phyloP scores from a whole-genome alignment of 805 yeast genomes.

The Priceomyces melissophilus region DNA sequence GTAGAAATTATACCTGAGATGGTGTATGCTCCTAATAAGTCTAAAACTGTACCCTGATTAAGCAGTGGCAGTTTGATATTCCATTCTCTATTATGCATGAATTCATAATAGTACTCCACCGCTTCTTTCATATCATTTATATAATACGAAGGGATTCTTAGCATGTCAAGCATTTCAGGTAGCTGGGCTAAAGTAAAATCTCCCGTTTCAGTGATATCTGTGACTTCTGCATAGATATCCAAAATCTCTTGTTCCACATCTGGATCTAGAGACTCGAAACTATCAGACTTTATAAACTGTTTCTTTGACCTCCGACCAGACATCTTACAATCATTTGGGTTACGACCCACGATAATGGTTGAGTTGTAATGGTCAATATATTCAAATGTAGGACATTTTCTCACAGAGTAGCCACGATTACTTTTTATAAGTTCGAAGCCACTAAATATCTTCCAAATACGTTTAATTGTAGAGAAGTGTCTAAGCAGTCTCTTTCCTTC shows the following conservation, averaged over 20 bases:
- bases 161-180: constrained; percentile 18
- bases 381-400: no score
- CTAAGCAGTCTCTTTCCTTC: no score
- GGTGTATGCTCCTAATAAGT: constrained; percentile 27
- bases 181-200: constrained; percentile 29
- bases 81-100: constrained; percentile 11
- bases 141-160: constrained; percentile 31
- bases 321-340: background rate
- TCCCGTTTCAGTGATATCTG: constrained; percentile 12
- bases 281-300: constrained; percentile 5
- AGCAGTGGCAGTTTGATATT: constrained; percentile 11
- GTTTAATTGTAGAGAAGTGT: no score
- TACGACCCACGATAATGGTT: no score
- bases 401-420: no score
- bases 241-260: constrained; percentile 35
- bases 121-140: constrained; percentile 28
- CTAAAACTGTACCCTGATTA: constrained; percentile 23
- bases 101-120: constrained; percentile 32
- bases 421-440: no score
- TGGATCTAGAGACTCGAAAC: constrained; percentile 14
- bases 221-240: constrained; percentile 24
- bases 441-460: no score
- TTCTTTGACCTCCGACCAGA: constrained; percentile 7
- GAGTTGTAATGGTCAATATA: no score
- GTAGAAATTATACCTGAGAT: constrained; percentile 16